These are phyloP conservation scores for Nemania abortiva DNA, from an alignment of 2,329 filamentous ascomycete species.

Conservation along the genomic window DNA sequence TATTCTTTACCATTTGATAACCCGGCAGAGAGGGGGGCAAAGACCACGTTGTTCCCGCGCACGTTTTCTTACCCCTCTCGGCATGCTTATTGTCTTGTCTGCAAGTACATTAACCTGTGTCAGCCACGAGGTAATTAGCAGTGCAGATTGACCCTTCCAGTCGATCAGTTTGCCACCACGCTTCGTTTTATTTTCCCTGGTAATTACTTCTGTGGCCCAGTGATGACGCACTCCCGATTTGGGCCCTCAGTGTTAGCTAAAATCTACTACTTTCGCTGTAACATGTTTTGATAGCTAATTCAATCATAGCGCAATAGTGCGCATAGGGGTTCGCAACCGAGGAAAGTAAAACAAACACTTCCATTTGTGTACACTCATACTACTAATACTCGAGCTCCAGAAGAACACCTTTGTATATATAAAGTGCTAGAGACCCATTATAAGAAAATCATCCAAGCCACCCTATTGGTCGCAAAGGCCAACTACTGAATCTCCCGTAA, in stretches of 20 bases:
- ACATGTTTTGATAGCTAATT: background rate
- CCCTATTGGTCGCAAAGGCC: conserved; percentile 18
- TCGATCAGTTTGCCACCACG: conserved; percentile 24
- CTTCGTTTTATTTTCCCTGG: background rate
- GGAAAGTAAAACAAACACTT: background rate
- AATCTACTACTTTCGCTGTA: background rate
- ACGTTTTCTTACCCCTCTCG: conserved; percentile 38
- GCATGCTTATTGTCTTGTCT: conserved; percentile 29
- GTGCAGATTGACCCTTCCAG: background rate
- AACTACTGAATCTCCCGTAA: conserved; percentile 19
- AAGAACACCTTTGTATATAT: background rate
- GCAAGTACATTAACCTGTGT: conserved; percentile 24
- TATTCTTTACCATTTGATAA: conserved; percentile 27
- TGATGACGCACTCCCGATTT: background rate
- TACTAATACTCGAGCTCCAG: no score
- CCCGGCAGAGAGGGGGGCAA: conserved; percentile 24
- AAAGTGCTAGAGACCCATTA: conserved; percentile 10
- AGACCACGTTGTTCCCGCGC: conserved; percentile 33
- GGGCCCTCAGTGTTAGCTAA: background rate
- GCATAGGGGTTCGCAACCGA: background rate
- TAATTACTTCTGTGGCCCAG: background rate
- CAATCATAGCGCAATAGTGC: background rate
- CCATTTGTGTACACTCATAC: no score
- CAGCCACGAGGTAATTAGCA: conserved; percentile 33
- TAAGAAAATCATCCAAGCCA: conserved; percentile 10